Evolutionary conservation across 1,139 yeast species (phyloP), one percentile per base, ranked within the genome.

Genomic region (Saccharomyces pastorianus): DNA sequence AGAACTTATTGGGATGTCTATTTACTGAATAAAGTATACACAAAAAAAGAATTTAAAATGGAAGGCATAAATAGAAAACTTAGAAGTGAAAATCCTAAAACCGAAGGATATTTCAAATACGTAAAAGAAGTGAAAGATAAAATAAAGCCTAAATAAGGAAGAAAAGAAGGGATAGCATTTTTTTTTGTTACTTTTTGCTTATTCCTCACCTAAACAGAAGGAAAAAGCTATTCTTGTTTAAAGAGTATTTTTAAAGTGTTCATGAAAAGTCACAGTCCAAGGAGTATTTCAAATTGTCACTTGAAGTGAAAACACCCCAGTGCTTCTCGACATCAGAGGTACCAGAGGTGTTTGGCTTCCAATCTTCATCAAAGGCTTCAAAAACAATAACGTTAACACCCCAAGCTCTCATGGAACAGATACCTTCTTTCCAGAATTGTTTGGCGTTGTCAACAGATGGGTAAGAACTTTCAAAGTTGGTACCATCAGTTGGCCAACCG

Each of bases 401-500:
- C 96, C 96, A 89, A 57, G 84, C 96, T 78, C 96, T 86, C 70
- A 90, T 82, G 59, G 90, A 95, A 76, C 97, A 90, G 64, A 91
- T 77, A 61, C 88, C 96, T 66, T 88, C 81, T 72, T 84, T 81
- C 95, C 95, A 93, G 82, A 78, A 90, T 65, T 73, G 71, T 68
- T 78, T 76, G 58, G 98, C 97, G 68, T 88, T 89, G 50, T 71
- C 77, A 56, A 82, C 78, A 65, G 84, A 72, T 65, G 98, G 96
- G 50, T 73, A 69, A 55, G 93, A 73, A 60, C 67, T 54, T 68
- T 83, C 88, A 66, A 74, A 90, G 70, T 77, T 74, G 60, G 89
- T 83, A 72, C 99, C 99, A 11, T 78, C 83, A 48, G 96, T 82
- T 69, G 98, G 96, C 96, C 97, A 91, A 64, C 98, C 99, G 62